Conservation (phyloP, 2,329 filamentous ascomycete species). For the Neurospora crassa region DNA sequence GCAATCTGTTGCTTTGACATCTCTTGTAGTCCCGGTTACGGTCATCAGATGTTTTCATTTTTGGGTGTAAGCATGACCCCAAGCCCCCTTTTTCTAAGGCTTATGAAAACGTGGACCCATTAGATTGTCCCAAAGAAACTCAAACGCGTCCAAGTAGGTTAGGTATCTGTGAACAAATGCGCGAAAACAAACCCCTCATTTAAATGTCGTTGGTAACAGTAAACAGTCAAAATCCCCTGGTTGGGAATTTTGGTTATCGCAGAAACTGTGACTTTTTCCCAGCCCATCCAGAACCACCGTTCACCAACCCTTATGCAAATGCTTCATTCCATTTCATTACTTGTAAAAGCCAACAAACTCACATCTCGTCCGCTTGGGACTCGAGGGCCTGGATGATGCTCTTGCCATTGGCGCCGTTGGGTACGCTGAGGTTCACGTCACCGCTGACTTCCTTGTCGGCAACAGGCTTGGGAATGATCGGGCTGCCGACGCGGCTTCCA, state of each 20-base stretch:
- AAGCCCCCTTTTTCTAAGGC: neutral
- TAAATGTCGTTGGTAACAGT: neutral
- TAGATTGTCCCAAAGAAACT: neutral
- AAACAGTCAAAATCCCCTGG: neutral
- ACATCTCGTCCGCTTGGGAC: constrained; percentile 22
- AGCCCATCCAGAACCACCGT: neutral
- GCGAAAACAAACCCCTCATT: neutral
- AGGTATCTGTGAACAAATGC: neutral
- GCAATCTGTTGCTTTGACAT: neutral
- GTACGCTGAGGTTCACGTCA: constrained; percentile 25
- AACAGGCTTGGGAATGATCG: constrained; percentile 51
- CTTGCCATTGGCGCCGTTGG: constrained; percentile 17
- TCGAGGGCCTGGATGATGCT: constrained; percentile 27
- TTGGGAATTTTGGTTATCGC: neutral
- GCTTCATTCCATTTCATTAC: constrained; percentile 1
- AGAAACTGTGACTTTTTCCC: neutral
- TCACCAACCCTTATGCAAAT: neutral
- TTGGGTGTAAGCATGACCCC: neutral
- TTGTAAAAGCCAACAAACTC: constrained; percentile 1
- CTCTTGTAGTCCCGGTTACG: neutral
- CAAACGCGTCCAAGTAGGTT: neutral
- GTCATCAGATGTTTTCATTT: neutral
- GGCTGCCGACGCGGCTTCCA: constrained; percentile 58
- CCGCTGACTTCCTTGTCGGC: constrained; percentile 38
- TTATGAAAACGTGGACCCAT: neutral